Evolutionary conservation across 176 grass and related monocot species (phyloP).

Genomic region (Bonia amplexicaulis): DNA sequence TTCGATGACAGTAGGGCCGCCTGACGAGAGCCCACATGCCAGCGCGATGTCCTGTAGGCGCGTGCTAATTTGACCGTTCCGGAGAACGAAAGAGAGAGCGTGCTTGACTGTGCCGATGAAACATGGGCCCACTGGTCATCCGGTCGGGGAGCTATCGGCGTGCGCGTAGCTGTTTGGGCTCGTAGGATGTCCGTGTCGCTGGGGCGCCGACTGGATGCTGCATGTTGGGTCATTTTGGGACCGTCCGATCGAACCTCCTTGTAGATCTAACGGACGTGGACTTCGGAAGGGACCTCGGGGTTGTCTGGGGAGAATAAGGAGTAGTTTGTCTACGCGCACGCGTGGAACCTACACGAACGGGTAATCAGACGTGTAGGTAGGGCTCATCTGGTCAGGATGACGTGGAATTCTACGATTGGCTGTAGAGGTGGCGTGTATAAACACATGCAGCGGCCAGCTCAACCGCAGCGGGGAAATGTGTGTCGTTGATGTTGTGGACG

Average conservation of each 20-base stretch:
- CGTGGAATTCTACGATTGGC: conserved; percentile 11
- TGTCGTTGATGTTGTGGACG: background rate
- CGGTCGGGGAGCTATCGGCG: background rate
- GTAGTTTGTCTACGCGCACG: background rate
- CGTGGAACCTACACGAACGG: background rate
- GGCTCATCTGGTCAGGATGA: background rate
- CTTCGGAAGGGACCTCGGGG: too few species aligned
- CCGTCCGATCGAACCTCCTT: background rate
- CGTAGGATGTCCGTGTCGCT: conserved; percentile 40
- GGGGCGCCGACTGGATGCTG: conserved; percentile 23
- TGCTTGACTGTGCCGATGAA: background rate
- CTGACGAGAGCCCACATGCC: background rate
- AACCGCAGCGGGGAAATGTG: background rate
- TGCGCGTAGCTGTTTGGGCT: conserved; percentile 3
- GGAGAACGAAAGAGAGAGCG: background rate
- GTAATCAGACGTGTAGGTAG: background rate
- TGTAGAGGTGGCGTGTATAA: background rate
- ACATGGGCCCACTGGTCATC: background rate
- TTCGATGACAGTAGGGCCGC: background rate
- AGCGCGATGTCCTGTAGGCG: background rate
- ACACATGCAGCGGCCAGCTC: conserved; percentile 4
- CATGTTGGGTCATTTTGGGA: background rate
- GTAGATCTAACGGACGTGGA: background rate
- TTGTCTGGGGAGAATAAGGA: background rate
- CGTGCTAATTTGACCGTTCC: conserved; percentile 23